Percentiles rank a stretch among this genome's conserved stretches.
Evolutionary conservation across 352 stramenopile genomes (phyloP).

Genomic region (Phytophthora constricta): DNA sequence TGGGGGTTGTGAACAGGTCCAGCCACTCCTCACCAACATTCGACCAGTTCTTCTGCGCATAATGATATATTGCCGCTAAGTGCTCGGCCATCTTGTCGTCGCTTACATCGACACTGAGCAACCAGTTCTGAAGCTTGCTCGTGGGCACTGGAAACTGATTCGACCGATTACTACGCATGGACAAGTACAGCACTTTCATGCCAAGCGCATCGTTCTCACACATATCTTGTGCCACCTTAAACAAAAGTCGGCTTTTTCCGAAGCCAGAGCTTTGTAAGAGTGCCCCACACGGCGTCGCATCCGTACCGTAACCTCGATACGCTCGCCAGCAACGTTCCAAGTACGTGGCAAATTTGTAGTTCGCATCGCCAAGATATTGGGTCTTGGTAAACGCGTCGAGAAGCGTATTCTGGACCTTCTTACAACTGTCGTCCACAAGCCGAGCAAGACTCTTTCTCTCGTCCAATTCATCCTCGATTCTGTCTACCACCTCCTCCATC

Average conservation of each 20-base stretch:
- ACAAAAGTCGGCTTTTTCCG: background rate
- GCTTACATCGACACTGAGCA: background rate
- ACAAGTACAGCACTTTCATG: background rate
- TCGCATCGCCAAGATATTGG: background rate
- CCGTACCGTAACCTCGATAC: background rate
- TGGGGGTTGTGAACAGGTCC: background rate
- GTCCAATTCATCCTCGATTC: too few relatives aligned
- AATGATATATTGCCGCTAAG: background rate
- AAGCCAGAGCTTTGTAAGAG: conserved; percentile 1
- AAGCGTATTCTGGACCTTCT: too few relatives aligned
- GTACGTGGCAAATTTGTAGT: background rate
- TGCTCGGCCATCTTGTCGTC: background rate
- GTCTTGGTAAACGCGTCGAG: background rate
- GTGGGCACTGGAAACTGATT: background rate
- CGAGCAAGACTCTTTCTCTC: too few relatives aligned
- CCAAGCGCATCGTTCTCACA: background rate
- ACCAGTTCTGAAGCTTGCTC: background rate
- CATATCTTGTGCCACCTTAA: background rate
- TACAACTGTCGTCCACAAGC: too few relatives aligned
- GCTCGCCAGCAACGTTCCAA: background rate
- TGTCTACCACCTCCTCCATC: too few relatives aligned
- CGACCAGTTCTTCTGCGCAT: conserved; percentile 6
- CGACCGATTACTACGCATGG: background rate
- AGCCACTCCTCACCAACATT: background rate
- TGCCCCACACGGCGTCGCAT: background rate